Evolutionary conservation across 257 asterid species (phyloP).

Genomic region (Gentiana dahurica): DNA sequence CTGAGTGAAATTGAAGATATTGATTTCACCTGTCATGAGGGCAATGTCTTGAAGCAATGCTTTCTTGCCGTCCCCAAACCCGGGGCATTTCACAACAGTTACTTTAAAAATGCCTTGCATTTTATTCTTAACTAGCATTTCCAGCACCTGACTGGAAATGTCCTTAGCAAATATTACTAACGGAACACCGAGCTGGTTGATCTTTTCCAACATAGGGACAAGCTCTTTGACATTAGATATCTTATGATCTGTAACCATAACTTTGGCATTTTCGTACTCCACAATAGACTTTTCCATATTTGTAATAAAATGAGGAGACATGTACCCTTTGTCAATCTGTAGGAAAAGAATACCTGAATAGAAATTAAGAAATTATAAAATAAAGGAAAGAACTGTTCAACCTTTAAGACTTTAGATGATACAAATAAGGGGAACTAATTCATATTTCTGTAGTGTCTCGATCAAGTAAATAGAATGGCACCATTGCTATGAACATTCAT

Average conservation of each 20-base stretch:
- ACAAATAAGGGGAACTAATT: no score
- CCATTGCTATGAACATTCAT: no score
- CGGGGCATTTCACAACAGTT: conserved; percentile 86
- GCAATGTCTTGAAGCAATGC: conserved; percentile 85
- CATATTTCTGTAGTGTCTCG: no score
- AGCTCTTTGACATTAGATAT: conserved; percentile 50
- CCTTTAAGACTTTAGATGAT: no score
- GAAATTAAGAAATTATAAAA: conserved; percentile 44
- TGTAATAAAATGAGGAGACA: conserved; percentile 24
- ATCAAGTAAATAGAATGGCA: no score
- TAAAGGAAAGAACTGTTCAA: no score
- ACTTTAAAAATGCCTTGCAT: conserved; percentile 59
- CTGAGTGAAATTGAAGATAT: background rate
- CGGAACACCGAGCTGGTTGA: conserved; percentile 77
- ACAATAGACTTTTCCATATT: conserved; percentile 58
- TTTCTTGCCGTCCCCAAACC: conserved; percentile 60
- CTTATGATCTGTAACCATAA: conserved; percentile 80
- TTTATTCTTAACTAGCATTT: conserved; percentile 69
- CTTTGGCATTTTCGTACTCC: conserved; percentile 73
- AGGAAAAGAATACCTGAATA: conserved; percentile 73
- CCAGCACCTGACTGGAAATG: conserved; percentile 60
- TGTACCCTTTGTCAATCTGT: conserved; percentile 77
- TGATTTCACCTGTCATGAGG: conserved; percentile 64
- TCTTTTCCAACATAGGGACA: conserved; percentile 84
- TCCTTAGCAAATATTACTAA: conserved; percentile 81